phyloP scores from a whole-genome alignment of 1,284 basidiomycete species.

The Trametes versicolor region DNA sequence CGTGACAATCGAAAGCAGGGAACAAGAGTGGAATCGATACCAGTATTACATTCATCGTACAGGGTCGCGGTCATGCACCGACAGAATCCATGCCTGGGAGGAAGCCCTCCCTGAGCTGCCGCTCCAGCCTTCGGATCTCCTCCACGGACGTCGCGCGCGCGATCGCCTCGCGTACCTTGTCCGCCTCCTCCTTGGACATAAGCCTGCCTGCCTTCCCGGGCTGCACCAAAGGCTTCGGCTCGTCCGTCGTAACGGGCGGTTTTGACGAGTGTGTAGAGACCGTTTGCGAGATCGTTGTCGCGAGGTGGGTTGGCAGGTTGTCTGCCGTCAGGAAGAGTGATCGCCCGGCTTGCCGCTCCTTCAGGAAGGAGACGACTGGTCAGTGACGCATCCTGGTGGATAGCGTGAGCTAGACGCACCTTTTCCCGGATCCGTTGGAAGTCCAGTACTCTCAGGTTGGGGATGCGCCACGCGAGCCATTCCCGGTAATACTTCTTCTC shows the following conservation, averaged over 20 bases:
- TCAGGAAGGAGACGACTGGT: slow-evolving; percentile 22
- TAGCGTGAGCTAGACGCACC: slow-evolving; percentile 58
- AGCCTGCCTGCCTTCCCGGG: slow-evolving; percentile 79
- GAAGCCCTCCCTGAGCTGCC: slow-evolving; percentile 89
- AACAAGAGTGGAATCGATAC: slow-evolving; percentile 47
- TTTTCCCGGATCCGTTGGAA: slow-evolving; percentile 97
- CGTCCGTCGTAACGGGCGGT: slow-evolving; percentile 68
- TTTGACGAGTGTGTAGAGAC: slow-evolving; percentile 73
- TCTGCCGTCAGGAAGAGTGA: slow-evolving; percentile 82
- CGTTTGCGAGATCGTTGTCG: slow-evolving; percentile 79
- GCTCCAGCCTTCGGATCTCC: slow-evolving; percentile 88
- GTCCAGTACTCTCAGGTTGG: slow-evolving; percentile 92
- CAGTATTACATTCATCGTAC: slow-evolving; percentile 40
- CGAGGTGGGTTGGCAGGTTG: slow-evolving; percentile 82
- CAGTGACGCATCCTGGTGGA: background rate
- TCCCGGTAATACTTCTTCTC: slow-evolving; percentile 97
- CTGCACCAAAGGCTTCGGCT: slow-evolving; percentile 71
- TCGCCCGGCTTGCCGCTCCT: slow-evolving; percentile 84
- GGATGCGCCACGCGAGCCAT: slow-evolving; percentile 89
- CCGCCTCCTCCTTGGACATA: slow-evolving; percentile 94
- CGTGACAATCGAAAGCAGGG: slow-evolving; percentile 26
- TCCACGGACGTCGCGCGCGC: slow-evolving; percentile 91
- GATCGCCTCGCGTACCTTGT: slow-evolving; percentile 90
- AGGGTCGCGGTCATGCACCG: slow-evolving; percentile 59
- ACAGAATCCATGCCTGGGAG: slow-evolving; percentile 80